Conservation (phyloP, 306 rosid genomes). For the Prunus mume region DNA sequence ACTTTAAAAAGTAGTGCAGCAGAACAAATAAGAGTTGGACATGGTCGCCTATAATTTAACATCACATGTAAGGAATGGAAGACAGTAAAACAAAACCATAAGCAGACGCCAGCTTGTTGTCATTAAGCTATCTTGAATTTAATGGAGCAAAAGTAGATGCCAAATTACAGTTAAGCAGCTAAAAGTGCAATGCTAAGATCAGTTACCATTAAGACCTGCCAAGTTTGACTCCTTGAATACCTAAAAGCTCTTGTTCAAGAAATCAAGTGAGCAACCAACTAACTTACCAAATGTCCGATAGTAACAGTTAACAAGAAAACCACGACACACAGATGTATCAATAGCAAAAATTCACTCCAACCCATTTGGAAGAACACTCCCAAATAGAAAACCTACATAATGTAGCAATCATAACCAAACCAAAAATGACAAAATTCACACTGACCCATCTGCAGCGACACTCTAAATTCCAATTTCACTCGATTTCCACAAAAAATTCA, state of each 20-base stretch:
- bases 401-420: background rate
- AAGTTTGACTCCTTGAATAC: constrained; percentile 36
- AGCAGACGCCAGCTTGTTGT: constrained; percentile 18
- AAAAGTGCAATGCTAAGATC: constrained; percentile 29
- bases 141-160: constrained; percentile 24
- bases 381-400: background rate
- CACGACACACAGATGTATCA: constrained; percentile 21
- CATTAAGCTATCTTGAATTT: constrained; percentile 28
- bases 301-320: constrained; percentile 1
- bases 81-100: constrained; percentile 27
- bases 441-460: constrained; percentile 27
- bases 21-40: constrained; percentile 11
- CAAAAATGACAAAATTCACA: constrained; percentile 10
- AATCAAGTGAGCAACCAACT: constrained; percentile 24
- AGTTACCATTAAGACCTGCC: constrained; percentile 40
- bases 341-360: constrained; percentile 22
- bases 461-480: constrained; percentile 18
- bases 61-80: constrained; percentile 14
- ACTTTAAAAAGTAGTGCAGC: background rate
- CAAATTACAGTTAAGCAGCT: constrained; percentile 25
- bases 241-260: constrained; percentile 20
- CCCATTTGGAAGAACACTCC: constrained; percentile 15
- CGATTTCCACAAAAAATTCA: constrained; percentile 23
- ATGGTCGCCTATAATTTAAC: constrained; percentile 9
- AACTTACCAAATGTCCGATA: constrained; percentile 19